Evolutionary conservation across 495 filamentous ascomycete genomes (phyloP).

Genomic region (Glarea lozoyensis): DNA sequence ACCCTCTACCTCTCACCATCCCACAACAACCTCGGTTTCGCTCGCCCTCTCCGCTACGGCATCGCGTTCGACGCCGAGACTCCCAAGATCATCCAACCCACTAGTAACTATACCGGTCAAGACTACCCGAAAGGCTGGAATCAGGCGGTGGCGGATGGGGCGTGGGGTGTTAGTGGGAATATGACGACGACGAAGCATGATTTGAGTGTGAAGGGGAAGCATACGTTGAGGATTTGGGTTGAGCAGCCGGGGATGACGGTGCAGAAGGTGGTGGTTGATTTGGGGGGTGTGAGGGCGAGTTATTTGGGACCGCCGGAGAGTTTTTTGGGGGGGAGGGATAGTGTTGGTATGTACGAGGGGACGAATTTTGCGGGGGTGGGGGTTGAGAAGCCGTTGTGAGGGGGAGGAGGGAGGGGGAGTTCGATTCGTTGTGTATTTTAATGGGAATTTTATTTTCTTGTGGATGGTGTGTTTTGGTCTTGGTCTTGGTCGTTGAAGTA

Average conservation of each 20-base stretch:
- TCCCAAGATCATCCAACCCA: slow-evolving; percentile 40
- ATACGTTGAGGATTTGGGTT: slow-evolving; percentile 52
- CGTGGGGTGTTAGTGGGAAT: slow-evolving; percentile 43
- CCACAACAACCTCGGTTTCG: slow-evolving; percentile 52
- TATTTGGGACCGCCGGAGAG: slow-evolving; percentile 68
- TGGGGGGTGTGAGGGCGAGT: slow-evolving; percentile 56
- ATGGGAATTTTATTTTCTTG: too few species aligned
- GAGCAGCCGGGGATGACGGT: slow-evolving; percentile 58
- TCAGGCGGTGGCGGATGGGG: slow-evolving; percentile 43
- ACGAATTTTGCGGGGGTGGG: slow-evolving; percentile 23
- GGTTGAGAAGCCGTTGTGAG: slow-evolving; percentile 1
- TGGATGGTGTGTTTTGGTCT: too few species aligned
- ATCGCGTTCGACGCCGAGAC: slow-evolving; percentile 40
- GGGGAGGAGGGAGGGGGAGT: not conserved
- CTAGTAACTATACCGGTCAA: slow-evolving; percentile 35
- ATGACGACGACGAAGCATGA: slow-evolving; percentile 45
- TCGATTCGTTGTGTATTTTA: too few species aligned
- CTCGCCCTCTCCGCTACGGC: slow-evolving; percentile 49
- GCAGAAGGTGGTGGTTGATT: slow-evolving; percentile 58
- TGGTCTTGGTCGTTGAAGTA: too few species aligned
- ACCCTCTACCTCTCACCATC: slow-evolving; percentile 52
- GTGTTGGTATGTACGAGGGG: slow-evolving; percentile 29
- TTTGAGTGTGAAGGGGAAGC: slow-evolving; percentile 36
- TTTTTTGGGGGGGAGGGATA: slow-evolving; percentile 38
- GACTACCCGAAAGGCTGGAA: slow-evolving; percentile 49